These are phyloP conservation scores for Crucibulum laeve DNA, from an alignment of 768 basidiomycete species.

Conservation along the genomic window DNA sequence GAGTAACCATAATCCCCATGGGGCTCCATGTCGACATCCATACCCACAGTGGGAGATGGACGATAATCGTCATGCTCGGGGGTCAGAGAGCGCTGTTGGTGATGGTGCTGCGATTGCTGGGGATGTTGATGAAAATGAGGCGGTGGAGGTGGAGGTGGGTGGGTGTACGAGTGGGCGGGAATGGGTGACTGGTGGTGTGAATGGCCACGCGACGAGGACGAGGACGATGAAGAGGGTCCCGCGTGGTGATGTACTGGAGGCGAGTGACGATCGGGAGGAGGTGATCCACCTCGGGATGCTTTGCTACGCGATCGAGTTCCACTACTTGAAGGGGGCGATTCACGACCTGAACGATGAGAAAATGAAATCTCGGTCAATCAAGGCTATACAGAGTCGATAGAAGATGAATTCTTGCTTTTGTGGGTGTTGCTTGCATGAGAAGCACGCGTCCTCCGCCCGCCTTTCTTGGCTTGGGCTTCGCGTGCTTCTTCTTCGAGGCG, in stretches of 20 bases:
- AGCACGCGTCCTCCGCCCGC: slow-evolving; percentile 10
- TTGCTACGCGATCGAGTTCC: slow-evolving; percentile 48
- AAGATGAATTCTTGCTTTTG: slow-evolving; percentile 33
- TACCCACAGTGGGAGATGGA: not conserved
- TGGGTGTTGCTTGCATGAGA: slow-evolving; percentile 16
- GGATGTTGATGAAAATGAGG: slow-evolving; percentile 3
- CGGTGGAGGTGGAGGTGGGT: slow-evolving; percentile 8
- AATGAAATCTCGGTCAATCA: slow-evolving; percentile 3
- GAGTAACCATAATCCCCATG: not conserved
- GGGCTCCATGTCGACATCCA: not conserved
- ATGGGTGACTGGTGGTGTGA: slow-evolving; percentile 7
- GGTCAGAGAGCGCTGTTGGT: not conserved
- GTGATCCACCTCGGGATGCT: slow-evolving; percentile 24
- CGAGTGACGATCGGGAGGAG: slow-evolving; percentile 11
- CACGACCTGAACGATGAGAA: slow-evolving; percentile 1
- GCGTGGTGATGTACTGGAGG: slow-evolving; percentile 16
- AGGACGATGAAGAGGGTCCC: slow-evolving; percentile 8
- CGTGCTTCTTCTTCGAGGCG: slow-evolving; percentile 42
- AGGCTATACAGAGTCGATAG: not conserved
- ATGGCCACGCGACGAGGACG: slow-evolving; percentile 6
- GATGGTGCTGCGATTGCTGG: slow-evolving; percentile 3
- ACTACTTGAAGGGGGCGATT: slow-evolving; percentile 28
- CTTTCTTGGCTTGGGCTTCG: slow-evolving; percentile 25
- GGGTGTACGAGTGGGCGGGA: slow-evolving; percentile 9
- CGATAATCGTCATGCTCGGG: slow-evolving; percentile 1